phyloP scores from a whole-genome alignment of 2,329 filamentous ascomycete genomes.

The Aspergillus puulaauensis region DNA sequence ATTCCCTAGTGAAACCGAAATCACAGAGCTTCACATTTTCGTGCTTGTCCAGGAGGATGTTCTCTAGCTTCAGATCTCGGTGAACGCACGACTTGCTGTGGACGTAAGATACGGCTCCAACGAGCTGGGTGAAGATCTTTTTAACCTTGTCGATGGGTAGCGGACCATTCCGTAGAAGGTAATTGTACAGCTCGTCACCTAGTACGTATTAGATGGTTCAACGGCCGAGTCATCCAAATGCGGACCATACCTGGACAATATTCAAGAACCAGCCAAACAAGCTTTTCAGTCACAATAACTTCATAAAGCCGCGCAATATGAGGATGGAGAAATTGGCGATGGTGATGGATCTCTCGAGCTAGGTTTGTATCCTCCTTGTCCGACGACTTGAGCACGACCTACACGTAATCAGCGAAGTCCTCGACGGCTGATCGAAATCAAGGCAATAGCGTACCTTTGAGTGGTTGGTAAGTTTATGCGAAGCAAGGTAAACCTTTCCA shows the following conservation, averaged over 20 bases:
- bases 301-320: constrained; percentile 97
- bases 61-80: constrained; percentile 93
- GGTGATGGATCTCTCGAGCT: constrained; percentile 95
- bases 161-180: constrained; percentile 82
- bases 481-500: constrained; percentile 94
- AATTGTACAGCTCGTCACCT: constrained; percentile 97
- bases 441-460: constrained; percentile 67
- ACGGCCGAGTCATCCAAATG: constrained; percentile 3
- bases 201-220: constrained; percentile 14
- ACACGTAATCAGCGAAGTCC: constrained; percentile 11
- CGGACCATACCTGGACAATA: constrained; percentile 76
- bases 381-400: constrained; percentile 98
- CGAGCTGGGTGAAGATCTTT: constrained; percentile 92
- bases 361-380: constrained; percentile 95
- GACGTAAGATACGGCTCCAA: constrained; percentile 92
- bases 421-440: not conserved
- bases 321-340: constrained; percentile 94
- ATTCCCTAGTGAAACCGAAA: constrained; percentile 97
- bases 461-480: constrained; percentile 96
- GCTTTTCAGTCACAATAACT: constrained; percentile 90
- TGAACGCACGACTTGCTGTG: constrained; percentile 95
- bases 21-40: constrained; percentile 98
- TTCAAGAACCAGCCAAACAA: constrained; percentile 96
- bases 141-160: constrained; percentile 84
- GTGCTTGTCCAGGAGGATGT: constrained; percentile 92